Evolutionary conservation across 2,329 filamentous ascomycete species (phyloP).

Genomic region (Beauveria sp.): DNA sequence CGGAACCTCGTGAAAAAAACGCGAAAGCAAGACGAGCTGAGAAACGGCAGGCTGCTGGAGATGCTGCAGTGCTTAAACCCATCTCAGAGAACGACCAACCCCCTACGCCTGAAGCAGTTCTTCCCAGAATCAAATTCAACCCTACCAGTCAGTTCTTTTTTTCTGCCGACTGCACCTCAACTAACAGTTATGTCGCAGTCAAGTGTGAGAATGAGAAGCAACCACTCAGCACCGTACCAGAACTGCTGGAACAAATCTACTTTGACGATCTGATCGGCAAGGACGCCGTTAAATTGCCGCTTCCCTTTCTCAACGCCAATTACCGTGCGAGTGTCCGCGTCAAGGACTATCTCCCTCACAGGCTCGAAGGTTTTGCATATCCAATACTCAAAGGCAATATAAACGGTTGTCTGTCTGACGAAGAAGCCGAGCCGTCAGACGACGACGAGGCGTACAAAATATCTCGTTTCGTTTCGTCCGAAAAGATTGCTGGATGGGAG

Average conservation of each 20-base stretch:
- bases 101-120: not conserved
- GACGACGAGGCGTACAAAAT: conserved; percentile 18
- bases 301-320: conserved; percentile 69
- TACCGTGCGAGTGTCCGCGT: conserved; percentile 68
- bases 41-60: conserved; percentile 10
- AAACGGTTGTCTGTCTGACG: conserved; percentile 40
- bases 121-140: not conserved
- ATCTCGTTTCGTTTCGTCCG: conserved; percentile 18
- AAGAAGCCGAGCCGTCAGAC: conserved; percentile 19
- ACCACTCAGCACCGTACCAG: conserved; percentile 26
- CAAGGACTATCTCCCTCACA: conserved; percentile 68
- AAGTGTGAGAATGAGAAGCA: conserved; percentile 37
- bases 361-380: conserved; percentile 62
- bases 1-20: conserved; percentile 20
- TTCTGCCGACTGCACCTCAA: not conserved
- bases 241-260: conserved; percentile 30
- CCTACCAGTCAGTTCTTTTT: not conserved
- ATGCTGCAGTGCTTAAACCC: conserved; percentile 18
- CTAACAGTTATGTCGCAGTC: conserved; percentile 26
- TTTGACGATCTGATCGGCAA: conserved; percentile 37
- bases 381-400: conserved; percentile 35
- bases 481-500: conserved; percentile 49
- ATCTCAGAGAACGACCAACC: conserved; percentile 10
- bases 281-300: conserved; percentile 25
- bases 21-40: conserved; percentile 18